phyloP scores from a whole-genome alignment of 2,329 filamentous ascomycete species.

The Venturia aucupariae region DNA sequence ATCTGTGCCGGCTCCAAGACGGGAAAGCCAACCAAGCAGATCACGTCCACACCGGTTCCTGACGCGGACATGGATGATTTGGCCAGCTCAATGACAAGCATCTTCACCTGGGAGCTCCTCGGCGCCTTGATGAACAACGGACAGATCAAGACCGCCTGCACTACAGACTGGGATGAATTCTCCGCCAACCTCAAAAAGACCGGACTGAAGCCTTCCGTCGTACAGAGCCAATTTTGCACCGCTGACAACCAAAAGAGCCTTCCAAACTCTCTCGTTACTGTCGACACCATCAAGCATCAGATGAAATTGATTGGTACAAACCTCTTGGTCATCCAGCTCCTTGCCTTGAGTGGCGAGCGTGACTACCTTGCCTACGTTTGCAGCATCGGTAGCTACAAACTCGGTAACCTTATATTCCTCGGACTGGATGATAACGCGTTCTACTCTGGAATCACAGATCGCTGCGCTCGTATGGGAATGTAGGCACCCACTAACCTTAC shows the following conservation, averaged over 20 bases:
- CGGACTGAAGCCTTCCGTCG: background rate
- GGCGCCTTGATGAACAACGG: background rate
- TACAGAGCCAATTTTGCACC: background rate
- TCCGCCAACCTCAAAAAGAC: background rate
- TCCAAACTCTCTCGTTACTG: background rate
- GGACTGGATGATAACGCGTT: background rate
- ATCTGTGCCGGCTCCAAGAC: background rate
- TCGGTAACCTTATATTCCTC: background rate
- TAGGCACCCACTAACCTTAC: background rate
- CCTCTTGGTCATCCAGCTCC: background rate
- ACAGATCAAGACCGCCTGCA: background rate
- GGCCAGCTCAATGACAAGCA: background rate
- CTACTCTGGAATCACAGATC: background rate
- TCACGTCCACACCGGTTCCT: background rate
- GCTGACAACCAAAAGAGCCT: background rate
- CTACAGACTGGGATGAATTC: conserved; percentile 1
- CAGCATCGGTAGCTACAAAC: background rate
- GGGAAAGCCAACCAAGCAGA: background rate
- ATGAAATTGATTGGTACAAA: background rate
- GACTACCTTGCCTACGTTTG: background rate
- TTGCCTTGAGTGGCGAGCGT: background rate
- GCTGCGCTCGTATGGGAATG: background rate
- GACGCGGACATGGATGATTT: background rate
- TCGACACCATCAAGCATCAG: background rate
- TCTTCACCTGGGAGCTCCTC: background rate